Evolutionary conservation across 345 rosid genomes (phyloP).

Genomic region (Lagerstroemia speciosa): DNA sequence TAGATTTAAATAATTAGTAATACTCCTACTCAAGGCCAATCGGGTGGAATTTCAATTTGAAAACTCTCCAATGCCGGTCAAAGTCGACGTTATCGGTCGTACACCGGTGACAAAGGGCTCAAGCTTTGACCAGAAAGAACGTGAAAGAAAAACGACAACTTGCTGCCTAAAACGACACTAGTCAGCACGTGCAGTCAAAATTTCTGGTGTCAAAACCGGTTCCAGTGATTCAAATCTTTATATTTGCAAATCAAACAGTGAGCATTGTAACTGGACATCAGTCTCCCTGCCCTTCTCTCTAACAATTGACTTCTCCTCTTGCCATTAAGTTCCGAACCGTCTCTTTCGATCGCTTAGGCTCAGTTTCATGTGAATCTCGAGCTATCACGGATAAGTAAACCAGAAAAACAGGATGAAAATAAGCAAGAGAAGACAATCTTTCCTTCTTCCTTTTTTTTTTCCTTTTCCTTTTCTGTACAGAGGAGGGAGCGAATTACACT

Average conservation of each 20-base stretch:
- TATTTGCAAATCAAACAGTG: no score
- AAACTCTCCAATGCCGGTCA: neutral
- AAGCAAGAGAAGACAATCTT: neutral
- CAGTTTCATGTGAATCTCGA: no score
- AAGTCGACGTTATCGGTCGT: neutral
- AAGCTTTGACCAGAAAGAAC: neutral
- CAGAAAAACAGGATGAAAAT: neutral
- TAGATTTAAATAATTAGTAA: no score
- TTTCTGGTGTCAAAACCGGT: no score
- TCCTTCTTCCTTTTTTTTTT: conserved; percentile 3
- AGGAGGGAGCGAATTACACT: conserved; percentile 42
- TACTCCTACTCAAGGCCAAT: no score
- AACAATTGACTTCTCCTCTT: no score
- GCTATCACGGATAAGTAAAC: neutral
- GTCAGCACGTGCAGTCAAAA: neutral
- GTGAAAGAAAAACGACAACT: neutral
- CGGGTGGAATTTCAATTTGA: neutral
- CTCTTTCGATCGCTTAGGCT: no score
- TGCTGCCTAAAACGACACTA: neutral
- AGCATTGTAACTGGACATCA: no score
- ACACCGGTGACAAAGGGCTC: neutral
- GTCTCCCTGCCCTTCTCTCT: no score
- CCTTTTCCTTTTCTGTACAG: conserved; percentile 16
- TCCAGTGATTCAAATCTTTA: no score
- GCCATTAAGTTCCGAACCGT: no score